A percentile compares a stretch with the other conserved stretches of the same genome.
Evolutionary conservation across 2,329 filamentous ascomycete species (phyloP).

Genomic region (Phaeosphaeriaceae sp.): DNA sequence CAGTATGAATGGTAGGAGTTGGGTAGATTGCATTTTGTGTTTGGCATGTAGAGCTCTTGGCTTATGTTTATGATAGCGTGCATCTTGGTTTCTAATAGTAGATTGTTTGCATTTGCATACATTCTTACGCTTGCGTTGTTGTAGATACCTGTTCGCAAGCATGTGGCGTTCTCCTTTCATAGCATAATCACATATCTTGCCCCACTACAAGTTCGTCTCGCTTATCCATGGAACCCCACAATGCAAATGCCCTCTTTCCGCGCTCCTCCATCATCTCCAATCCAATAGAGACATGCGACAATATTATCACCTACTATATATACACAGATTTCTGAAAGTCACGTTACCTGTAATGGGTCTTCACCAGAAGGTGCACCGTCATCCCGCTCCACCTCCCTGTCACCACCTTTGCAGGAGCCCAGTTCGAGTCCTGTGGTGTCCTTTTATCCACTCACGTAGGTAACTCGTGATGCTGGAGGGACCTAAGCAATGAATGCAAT

Average conservation of each 20-base stretch:
- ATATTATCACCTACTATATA: background rate
- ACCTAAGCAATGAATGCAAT: slow-evolving; percentile 53
- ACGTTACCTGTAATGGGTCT: slow-evolving; percentile 45
- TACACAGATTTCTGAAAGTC: background rate
- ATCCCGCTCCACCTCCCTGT: slow-evolving; percentile 42
- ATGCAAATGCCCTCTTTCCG: too few species aligned
- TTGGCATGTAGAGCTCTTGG: background rate
- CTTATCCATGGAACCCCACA: too few species aligned
- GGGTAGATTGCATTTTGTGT: background rate
- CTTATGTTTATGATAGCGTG: background rate
- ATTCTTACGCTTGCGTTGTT: background rate
- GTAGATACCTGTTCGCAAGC: background rate
- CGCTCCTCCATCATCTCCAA: too few species aligned
- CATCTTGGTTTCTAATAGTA: background rate
- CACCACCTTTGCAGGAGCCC: slow-evolving; percentile 45
- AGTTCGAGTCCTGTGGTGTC: slow-evolving; percentile 52
- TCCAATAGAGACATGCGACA: too few species aligned
- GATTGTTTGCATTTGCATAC: background rate
- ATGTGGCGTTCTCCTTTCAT: background rate
- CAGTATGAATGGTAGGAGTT: slow-evolving; percentile 54
- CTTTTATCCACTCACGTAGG: slow-evolving; percentile 47
- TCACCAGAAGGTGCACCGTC: slow-evolving; percentile 43
- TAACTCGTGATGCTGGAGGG: slow-evolving; percentile 51
- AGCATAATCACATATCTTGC: background rate
- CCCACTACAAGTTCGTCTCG: too few species aligned